Conservation (phyloP, 345 rosid species). For the Eucalyptus marginata region DNA sequence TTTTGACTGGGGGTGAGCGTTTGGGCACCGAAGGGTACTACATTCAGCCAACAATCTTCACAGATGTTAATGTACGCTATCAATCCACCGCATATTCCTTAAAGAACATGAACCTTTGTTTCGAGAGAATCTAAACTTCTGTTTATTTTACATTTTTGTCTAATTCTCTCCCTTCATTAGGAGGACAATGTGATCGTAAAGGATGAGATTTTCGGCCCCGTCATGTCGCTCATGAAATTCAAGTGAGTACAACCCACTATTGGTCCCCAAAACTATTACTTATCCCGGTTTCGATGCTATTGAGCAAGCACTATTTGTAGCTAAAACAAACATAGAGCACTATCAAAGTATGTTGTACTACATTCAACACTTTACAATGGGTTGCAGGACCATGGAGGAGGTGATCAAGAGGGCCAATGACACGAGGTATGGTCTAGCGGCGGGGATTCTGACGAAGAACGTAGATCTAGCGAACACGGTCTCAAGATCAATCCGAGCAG, state of each 20-base stretch:
- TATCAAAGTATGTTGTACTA: not conserved
- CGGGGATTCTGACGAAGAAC: conserved; percentile 59
- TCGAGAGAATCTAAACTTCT: not conserved
- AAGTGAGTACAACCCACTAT: conserved; percentile 10
- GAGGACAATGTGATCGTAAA: conserved; percentile 51
- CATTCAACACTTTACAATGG: not conserved
- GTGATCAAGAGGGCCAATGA: conserved; percentile 50
- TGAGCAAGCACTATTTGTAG: not conserved
- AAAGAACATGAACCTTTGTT: not conserved
- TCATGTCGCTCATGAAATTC: conserved; percentile 71
- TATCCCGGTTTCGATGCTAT: accelerated
- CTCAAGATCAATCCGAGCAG: conserved; percentile 57
- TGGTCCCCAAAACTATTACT: not conserved
- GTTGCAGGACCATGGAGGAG: conserved; percentile 56
- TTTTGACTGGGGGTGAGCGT: conserved; percentile 46
- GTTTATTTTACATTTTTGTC: too few species aligned
- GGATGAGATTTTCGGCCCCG: conserved; percentile 82
- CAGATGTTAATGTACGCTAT: conserved; percentile 42
- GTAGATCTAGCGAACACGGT: conserved; percentile 52
- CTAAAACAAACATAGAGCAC: not conserved
- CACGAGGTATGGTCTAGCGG: conserved; percentile 70
- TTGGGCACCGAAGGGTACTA: conserved; percentile 44
- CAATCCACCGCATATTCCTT: not conserved
- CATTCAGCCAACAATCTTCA: conserved; percentile 59
- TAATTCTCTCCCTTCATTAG: not conserved